Base-by-base conservation (phyloP, 2,329 filamentous ascomycete genomes). In the Alternaria viburni region DNA sequence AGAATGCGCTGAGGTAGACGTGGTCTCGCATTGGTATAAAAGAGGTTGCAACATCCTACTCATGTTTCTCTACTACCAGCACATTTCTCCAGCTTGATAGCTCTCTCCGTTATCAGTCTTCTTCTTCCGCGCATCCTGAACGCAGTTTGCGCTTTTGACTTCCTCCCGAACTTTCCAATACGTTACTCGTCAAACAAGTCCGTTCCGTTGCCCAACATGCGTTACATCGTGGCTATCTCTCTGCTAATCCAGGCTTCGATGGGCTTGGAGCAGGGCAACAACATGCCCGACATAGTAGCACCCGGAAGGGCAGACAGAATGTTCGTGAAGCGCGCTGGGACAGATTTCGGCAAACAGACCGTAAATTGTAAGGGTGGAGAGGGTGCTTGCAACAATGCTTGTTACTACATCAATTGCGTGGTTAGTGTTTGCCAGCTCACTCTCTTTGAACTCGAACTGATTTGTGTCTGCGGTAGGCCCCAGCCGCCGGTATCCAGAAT, bases 331-430 rank as follows among this genome's bases (percentile, higher is more conserved):
- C 59, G 49, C 26, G 57, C 61, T 47, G 30, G 21, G n/a, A 57
- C 6, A 7, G 67, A 69, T 54, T 57, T 45, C 30, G 62, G 67
- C 6, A 66, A 45, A 6, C 66, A 50, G 25, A 45, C 64, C 9
- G 32, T 64, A 21, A 57, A 57, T 28, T 69, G 65, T 54, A 6
- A 15, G 19, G 43, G 47, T 41, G 25, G 56, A 25, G 67, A 67
- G 46, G 30, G 46, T 28, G 65, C 67, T 19, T 69, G 65, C 54
- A 69, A 69, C 54, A 69, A 69, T 57, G 65, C 67, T 15, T 69
- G 65, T 52, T 69, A 55, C 44, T 67, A 69, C 51, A 66, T 66
- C 49, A 51, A 57, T 11, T 69, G 65, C 52, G 23, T 58, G 28
- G 58, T 54, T 43, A 28, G 51, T 61, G n/a, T 47, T 44, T 41